These are phyloP conservation scores for Cercospora sojina DNA, from an alignment of 2,329 filamentous ascomycete genomes.

Conservation along the genomic window DNA sequence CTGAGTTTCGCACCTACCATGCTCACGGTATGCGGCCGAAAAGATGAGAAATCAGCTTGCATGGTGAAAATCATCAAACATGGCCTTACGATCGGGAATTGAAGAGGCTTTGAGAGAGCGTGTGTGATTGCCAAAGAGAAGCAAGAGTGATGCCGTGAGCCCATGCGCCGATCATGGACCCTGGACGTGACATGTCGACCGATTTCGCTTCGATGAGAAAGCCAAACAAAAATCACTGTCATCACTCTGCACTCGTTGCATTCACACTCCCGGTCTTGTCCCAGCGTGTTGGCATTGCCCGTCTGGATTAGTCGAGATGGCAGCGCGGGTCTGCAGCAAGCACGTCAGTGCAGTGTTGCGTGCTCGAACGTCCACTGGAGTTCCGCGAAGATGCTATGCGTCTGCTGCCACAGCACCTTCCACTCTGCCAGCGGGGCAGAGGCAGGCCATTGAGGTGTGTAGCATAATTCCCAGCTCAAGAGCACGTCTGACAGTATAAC, in stretches of 20 bases:
- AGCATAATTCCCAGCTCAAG: too few species aligned
- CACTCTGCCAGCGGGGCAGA: slow-evolving; percentile 43
- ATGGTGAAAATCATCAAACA: neutral
- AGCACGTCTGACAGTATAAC: slow-evolving; percentile 18
- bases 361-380: slow-evolving; percentile 9
- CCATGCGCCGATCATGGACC: neutral
- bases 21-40: neutral
- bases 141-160: neutral
- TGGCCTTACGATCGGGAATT: neutral
- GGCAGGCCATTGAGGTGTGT: slow-evolving; percentile 34
- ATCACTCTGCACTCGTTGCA: slow-evolving; percentile 3
- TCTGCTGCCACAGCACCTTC: slow-evolving; percentile 44
- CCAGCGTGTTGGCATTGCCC: neutral
- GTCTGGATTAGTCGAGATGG: slow-evolving; percentile 3
- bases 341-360: slow-evolving; percentile 29
- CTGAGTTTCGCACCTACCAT: neutral
- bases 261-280: neutral
- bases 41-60: neutral
- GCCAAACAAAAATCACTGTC: neutral
- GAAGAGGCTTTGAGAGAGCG: neutral
- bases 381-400: slow-evolving; percentile 28
- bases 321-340: slow-evolving; percentile 23
- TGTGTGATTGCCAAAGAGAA: neutral
- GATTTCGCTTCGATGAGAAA: neutral
- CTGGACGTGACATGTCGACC: neutral